A percentile compares a stretch with the other conserved stretches of the same genome.
These are phyloP conservation scores for Conticribra weissflogii DNA, from an alignment of 108 stramenopile genomes.

Conservation along the genomic window DNA sequence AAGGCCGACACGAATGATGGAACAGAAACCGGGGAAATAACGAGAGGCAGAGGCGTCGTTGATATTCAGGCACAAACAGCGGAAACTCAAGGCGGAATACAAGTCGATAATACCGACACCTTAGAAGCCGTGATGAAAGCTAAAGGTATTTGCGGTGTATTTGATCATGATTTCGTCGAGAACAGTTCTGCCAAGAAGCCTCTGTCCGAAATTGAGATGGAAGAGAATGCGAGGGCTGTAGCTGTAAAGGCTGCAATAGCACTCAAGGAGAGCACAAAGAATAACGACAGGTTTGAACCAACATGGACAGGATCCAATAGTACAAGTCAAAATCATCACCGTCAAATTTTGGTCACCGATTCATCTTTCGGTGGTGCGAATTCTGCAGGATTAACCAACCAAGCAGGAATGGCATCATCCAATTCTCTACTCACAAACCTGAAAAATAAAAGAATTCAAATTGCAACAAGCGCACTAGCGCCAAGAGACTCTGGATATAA, in stretches of 20 bases:
- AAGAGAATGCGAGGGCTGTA: slow-evolving; percentile 70
- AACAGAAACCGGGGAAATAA: slow-evolving; percentile 72
- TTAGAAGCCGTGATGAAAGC: slow-evolving; percentile 74
- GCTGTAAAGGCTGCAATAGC: slow-evolving; percentile 65
- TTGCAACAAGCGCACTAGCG: slow-evolving; percentile 34
- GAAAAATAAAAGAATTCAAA: slow-evolving; percentile 51
- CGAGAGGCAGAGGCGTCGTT: slow-evolving; percentile 65
- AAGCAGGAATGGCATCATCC: slow-evolving; percentile 32
- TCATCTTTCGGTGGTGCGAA: slow-evolving; percentile 28
- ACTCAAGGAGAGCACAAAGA: slow-evolving; percentile 55
- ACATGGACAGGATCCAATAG: slow-evolving; percentile 73
- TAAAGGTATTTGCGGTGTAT: slow-evolving; percentile 80
- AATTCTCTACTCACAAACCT: slow-evolving; percentile 62
- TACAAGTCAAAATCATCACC: slow-evolving; percentile 28
- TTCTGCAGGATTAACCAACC: slow-evolving; percentile 6
- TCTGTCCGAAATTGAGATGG: slow-evolving; percentile 69
- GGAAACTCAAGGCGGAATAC: slow-evolving; percentile 19
- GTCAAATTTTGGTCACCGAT: neutral
- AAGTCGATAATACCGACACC: slow-evolving; percentile 49
- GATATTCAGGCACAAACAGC: too few species aligned
- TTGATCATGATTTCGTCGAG: slow-evolving; percentile 61
- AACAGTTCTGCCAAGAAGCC: slow-evolving; percentile 43
- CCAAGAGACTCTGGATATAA: slow-evolving; percentile 2
- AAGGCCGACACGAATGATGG: slow-evolving; percentile 67
- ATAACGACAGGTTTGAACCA: slow-evolving; percentile 48